phyloP scores from a whole-genome alignment of 2,329 filamentous ascomycete species.

The Dichotomopilus funicola region DNA sequence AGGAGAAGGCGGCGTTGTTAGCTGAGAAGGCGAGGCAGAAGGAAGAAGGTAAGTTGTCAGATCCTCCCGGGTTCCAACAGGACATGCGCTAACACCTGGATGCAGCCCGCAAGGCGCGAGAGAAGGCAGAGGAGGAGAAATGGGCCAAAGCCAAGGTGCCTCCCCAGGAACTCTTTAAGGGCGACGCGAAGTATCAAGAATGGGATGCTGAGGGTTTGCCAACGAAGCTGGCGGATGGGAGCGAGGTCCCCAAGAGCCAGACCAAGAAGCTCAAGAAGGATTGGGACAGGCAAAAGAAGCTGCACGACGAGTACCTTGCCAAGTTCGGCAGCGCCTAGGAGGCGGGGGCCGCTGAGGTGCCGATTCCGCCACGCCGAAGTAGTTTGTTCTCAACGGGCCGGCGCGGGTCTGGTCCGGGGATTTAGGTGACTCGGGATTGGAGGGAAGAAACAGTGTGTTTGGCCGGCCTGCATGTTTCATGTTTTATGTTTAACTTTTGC shows the following conservation, averaged over 20 bases:
- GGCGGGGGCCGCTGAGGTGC: neutral
- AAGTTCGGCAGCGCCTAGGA: conserved; percentile 28
- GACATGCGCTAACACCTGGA: neutral
- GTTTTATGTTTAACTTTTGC: no score
- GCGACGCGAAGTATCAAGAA: conserved; percentile 54
- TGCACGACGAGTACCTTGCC: conserved; percentile 57
- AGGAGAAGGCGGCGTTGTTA: conserved; percentile 54
- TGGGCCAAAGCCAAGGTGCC: conserved; percentile 51
- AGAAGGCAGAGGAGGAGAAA: conserved; percentile 42
- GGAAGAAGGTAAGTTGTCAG: conserved; percentile 42
- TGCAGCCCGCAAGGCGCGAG: conserved; percentile 36
- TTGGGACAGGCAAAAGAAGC: conserved; percentile 85
- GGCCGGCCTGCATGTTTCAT: no score
- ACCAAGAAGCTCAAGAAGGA: conserved; percentile 81
- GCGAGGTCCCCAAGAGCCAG: conserved; percentile 72
- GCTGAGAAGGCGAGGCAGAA: conserved; percentile 53
- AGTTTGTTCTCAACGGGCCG: no score
- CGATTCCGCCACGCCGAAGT: neutral
- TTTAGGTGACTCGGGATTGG: no score
- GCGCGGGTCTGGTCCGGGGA: no score
- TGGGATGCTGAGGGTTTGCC: conserved; percentile 84
- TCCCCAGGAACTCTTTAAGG: conserved; percentile 51
- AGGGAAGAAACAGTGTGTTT: no score
- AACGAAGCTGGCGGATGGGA: conserved; percentile 67
- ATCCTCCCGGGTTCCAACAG: neutral